Base-by-base conservation (phyloP, 371 early-diverging fungal genomes). In the Mortierella sp. region DNA sequence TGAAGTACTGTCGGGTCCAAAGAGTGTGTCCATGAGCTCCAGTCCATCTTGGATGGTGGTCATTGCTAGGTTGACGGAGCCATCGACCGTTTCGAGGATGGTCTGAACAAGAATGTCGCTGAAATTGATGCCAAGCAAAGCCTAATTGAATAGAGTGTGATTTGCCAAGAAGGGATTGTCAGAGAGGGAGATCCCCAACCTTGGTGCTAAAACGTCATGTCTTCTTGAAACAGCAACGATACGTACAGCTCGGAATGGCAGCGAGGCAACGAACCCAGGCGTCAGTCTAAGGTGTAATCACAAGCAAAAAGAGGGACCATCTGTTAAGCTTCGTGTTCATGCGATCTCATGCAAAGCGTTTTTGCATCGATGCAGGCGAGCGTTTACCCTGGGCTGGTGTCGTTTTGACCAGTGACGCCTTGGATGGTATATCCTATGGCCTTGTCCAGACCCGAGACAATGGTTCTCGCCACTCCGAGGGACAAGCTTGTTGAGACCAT, bases 401-500 rank as follows among this genome's bases (percentile, higher is more conserved):
- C 60, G 9, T 49, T 60, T 31, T 60, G 64, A n/a, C 68, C 64
- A 28, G 54, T 41, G n/a, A 63, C 67, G 1, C 59, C 55, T 28
- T 67, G 54, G 45, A 74, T 61, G 2, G 64, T 61, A 25, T 56
- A 28, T 0, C 60, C 60, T 25, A 74, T n/a, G 45, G 60, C 41
- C 57, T 63, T 67, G 45, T 74, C 74, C n/a, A 74, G 13, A 4
- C 61, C 52, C 10, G 74, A 67, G 25, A 74, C 74, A 34, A 74
- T 59, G 0, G 68, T 63, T 31, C 74, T 54, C 1, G 74, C 74
- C 3, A 74, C 19, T 0, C 74, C 64, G 16, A 74, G 51, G 0
- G 68, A 63, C 46, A 74, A 40, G 22, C 74, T 67, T 28, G 74
- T 74, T 14, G 74, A 74, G 24, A 67, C 60, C 74, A 67, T 74